These are phyloP conservation scores for Acorus calamus DNA, from an alignment of 106 monocot genomes.

Conservation along the genomic window DNA sequence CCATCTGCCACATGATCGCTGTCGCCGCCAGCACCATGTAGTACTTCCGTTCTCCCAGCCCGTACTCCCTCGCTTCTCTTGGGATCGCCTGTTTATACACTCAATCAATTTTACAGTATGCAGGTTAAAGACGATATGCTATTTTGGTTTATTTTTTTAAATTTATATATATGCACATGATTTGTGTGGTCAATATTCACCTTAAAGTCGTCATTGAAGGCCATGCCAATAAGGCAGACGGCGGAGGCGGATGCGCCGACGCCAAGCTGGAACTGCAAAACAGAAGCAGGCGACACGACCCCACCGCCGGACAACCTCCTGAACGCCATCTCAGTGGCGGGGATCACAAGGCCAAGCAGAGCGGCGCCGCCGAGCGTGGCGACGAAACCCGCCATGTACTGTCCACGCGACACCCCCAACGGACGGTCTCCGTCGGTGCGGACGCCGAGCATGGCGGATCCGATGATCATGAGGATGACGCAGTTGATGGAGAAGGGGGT, in stretches of 20 bases:
- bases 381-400: conserved; percentile 1
- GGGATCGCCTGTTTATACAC: conserved; percentile 4
- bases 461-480: not conserved
- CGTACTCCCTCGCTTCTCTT: conserved; percentile 2
- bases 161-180: no score
- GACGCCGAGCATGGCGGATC: not conserved
- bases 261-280: conserved; percentile 8
- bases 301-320: not conserved
- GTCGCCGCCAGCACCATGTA: not conserved
- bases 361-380: not conserved
- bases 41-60: conserved; percentile 2
- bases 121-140: no score
- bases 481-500: conserved; percentile 6
- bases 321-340: not conserved
- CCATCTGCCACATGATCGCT: conserved; percentile 6
- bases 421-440: conserved; percentile 1
- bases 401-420: not conserved
- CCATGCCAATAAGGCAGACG: conserved; percentile 1
- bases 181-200: not conserved
- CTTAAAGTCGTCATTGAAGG: conserved; percentile 4
- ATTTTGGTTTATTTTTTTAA: no score
- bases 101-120: no score
- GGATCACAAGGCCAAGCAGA: conserved; percentile 1
- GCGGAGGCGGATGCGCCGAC: not conserved
- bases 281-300: not conserved